Evolutionary conservation across 371 early-diverging fungal genomes (phyloP).

Genomic region (Apophysomyces sp.): DNA sequence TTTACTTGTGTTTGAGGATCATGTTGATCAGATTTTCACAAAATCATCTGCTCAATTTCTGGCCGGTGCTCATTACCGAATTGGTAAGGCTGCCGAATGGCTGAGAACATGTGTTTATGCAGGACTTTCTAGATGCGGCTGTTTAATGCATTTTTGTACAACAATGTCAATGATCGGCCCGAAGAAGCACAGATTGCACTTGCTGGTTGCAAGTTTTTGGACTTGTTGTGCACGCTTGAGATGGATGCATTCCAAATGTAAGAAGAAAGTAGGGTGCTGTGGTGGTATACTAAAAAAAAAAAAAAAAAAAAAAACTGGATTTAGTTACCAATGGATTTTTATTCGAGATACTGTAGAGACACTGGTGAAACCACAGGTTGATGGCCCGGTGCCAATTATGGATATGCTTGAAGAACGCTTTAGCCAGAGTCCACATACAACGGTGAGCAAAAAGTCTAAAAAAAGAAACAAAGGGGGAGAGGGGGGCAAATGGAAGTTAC

Average conservation of each 20-base stretch:
- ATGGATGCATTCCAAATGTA: constrained; percentile 86
- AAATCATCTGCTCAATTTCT: constrained; percentile 81
- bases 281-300: not conserved
- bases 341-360: constrained; percentile 80
- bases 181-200: constrained; percentile 78
- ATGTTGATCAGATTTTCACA: constrained; percentile 77
- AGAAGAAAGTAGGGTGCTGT: constrained; percentile 18
- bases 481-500: too few species aligned
- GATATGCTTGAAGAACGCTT: constrained; percentile 49
- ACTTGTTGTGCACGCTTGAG: constrained; percentile 75
- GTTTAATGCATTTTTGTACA: constrained; percentile 53
- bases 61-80: constrained; percentile 90
- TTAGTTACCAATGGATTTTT: constrained; percentile 91
- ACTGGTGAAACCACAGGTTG: constrained; percentile 35
- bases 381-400: constrained; percentile 57
- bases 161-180: constrained; percentile 48
- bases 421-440: not conserved
- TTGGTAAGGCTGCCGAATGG: constrained; percentile 50
- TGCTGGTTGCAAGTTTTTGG: constrained; percentile 88
- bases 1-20: constrained; percentile 82
- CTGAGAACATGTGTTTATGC: constrained; percentile 1
- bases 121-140: constrained; percentile 52
- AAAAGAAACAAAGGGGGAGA: not conserved
- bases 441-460: too few species aligned
- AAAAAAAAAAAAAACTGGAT: not conserved